Conservation (phyloP, 2,329 filamentous ascomycete genomes). For the Lecanoromycetidae sp. region DNA sequence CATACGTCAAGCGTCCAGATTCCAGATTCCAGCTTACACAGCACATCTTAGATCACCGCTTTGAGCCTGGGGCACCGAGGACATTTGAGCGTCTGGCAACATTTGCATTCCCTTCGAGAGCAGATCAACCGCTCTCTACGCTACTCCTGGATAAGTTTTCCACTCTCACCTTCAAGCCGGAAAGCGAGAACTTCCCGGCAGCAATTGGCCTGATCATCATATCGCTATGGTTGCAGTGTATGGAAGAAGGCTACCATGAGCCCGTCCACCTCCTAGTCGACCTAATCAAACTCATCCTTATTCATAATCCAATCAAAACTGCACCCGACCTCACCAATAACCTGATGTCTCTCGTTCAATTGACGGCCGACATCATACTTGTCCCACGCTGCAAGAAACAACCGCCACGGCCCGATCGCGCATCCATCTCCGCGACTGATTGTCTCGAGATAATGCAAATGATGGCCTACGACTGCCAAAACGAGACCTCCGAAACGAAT, state of each 20-base stretch:
- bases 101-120: slow-evolving; percentile 42
- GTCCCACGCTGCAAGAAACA: slow-evolving; percentile 37
- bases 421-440: slow-evolving; percentile 41
- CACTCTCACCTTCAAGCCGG: slow-evolving; percentile 19
- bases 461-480: slow-evolving; percentile 38
- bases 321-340: slow-evolving; percentile 28
- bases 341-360: slow-evolving; percentile 31
- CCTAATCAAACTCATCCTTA: slow-evolving; percentile 30
- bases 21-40: slow-evolving; percentile 34
- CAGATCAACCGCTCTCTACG: slow-evolving; percentile 38
- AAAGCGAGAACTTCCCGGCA: slow-evolving; percentile 35
- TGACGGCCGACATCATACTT: slow-evolving; percentile 42
- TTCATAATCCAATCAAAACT: slow-evolving; percentile 27
- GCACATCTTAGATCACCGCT: slow-evolving; percentile 43
- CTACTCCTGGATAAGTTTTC: slow-evolving; percentile 42
- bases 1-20: slow-evolving; percentile 1
- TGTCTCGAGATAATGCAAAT: slow-evolving; percentile 44
- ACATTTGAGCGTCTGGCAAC: slow-evolving; percentile 44
- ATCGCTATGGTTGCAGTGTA: slow-evolving; percentile 43
- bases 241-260: slow-evolving; percentile 41
- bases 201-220: slow-evolving; percentile 40
- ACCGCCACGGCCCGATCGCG: slow-evolving; percentile 30
- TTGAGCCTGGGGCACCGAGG: slow-evolving; percentile 35
- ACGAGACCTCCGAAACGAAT: slow-evolving; percentile 30
- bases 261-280: slow-evolving; percentile 33